phyloP scores from a whole-genome alignment of 1,284 basidiomycete species.

The Tilletia caries region DNA sequence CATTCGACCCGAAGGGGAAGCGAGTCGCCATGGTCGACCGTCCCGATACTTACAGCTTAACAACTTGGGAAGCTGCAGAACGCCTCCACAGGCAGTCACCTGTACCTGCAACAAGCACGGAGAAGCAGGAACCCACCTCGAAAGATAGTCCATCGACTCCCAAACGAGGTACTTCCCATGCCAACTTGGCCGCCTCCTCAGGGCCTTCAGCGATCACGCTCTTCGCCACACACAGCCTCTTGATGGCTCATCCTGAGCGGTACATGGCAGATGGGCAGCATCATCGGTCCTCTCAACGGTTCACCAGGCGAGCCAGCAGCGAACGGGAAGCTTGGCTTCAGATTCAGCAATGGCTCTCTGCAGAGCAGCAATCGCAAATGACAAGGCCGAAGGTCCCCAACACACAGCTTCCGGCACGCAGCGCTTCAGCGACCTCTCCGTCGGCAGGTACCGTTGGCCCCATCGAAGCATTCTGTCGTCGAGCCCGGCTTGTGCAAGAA shows the following conservation, averaged over 20 bases:
- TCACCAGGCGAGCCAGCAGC: constrained; percentile 67
- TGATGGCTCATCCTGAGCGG: constrained; percentile 66
- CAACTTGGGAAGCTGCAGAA: constrained; percentile 25
- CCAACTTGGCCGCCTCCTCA: constrained; percentile 13
- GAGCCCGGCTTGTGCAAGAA: constrained; percentile 60
- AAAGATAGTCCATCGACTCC: constrained; percentile 1
- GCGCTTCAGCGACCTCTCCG: background rate
- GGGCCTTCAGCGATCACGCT: constrained; percentile 41
- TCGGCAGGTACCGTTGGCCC: background rate
- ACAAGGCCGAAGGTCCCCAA: constrained; percentile 20
- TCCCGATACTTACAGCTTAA: background rate
- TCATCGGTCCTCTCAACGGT: constrained; percentile 64
- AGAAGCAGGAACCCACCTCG: constrained; percentile 25
- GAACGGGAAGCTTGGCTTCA: constrained; percentile 63
- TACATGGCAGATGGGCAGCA: constrained; percentile 65
- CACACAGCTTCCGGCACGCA: constrained; percentile 15
- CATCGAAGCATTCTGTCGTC: constrained; percentile 61
- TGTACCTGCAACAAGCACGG: constrained; percentile 17
- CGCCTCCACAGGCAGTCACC: constrained; percentile 19
- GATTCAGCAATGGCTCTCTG: constrained; percentile 62
- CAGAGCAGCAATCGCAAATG: constrained; percentile 16
- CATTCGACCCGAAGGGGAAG: background rate
- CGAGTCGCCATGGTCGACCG: constrained; percentile 1
- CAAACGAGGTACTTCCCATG: too few species aligned
- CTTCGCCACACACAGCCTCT: constrained; percentile 70